Percentiles rank a stretch among this genome's conserved stretches.
Conservation (phyloP, 495 filamentous ascomycete species). For the Aspergillus panamensis region DNA sequence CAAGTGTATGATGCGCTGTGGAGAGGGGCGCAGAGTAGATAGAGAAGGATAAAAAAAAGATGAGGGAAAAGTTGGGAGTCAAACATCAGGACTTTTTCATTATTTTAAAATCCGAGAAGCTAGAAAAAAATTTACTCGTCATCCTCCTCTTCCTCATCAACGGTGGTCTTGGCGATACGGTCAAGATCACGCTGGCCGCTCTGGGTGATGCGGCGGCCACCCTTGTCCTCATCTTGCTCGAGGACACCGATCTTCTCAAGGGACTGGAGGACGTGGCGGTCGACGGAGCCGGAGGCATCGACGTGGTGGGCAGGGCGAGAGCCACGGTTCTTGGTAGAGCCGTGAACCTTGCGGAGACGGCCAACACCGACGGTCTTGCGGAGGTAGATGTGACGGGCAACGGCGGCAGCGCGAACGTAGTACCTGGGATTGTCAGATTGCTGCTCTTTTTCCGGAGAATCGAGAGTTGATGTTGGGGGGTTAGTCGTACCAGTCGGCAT, state of each 20-base stretch:
- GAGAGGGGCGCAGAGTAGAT: neutral
- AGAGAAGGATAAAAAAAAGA: conserved; percentile 11
- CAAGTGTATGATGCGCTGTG: conserved; percentile 5
- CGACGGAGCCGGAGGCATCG: conserved; percentile 88
- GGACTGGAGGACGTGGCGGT: conserved; percentile 92
- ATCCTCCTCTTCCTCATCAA: conserved; percentile 51
- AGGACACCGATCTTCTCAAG: conserved; percentile 99
- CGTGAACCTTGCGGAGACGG: conserved; percentile 88
- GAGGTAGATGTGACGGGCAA: conserved; percentile 98
- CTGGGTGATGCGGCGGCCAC: conserved; percentile 95
- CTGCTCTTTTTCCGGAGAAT: neutral
- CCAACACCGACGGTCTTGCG: conserved; percentile 98
- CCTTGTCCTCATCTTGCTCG: conserved; percentile 94
- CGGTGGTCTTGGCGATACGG: conserved; percentile 63
- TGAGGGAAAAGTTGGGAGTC: conserved; percentile 29
- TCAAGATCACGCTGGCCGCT: conserved; percentile 97
- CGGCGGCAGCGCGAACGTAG: conserved; percentile 94
- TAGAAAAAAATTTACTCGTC: conserved; percentile 42
- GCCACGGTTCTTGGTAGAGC: conserved; percentile 94
- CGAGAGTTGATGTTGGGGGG: neutral
- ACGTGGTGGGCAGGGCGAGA: conserved; percentile 89
- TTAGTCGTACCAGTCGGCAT: conserved; percentile 74
- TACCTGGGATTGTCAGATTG: conserved; percentile 51
- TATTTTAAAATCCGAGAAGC: conserved; percentile 25
- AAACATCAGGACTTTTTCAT: conserved; percentile 39